Conservation (phyloP, 1,284 basidiomycete genomes). For the Tilletia indica region DNA sequence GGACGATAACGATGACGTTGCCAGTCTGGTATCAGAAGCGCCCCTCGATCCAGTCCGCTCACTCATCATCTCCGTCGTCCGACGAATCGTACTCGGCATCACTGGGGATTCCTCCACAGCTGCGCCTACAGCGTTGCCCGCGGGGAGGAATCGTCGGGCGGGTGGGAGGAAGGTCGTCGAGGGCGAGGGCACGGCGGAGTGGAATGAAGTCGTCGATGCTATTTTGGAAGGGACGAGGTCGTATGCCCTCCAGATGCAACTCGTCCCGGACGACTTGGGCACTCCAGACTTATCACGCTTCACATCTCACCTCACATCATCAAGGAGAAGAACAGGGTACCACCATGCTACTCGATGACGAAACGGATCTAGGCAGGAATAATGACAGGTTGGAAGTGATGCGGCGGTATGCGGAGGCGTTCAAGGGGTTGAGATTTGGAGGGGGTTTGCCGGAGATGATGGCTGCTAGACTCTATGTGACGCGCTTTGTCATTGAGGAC, state of each 20-base stretch:
- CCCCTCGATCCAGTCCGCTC: slow-evolving; percentile 35
- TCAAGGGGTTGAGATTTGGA: slow-evolving; percentile 28
- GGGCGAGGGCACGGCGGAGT: slow-evolving; percentile 36
- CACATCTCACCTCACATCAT: slow-evolving; percentile 28
- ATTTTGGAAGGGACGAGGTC: slow-evolving; percentile 43
- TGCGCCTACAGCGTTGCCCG: slow-evolving; percentile 16
- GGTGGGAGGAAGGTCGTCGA: neutral
- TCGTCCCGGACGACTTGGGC: neutral
- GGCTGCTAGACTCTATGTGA: slow-evolving; percentile 29
- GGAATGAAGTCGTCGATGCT: slow-evolving; percentile 33
- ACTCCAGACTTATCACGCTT: slow-evolving; percentile 17
- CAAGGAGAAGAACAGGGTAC: neutral
- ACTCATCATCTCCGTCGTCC: slow-evolving; percentile 36
- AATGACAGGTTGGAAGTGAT: slow-evolving; percentile 15
- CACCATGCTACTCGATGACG: too few relatives aligned
- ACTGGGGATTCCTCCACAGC: neutral
- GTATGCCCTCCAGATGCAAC: slow-evolving; percentile 35
- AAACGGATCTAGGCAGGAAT: too few relatives aligned
- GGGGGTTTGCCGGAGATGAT: slow-evolving; percentile 30
- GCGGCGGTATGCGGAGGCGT: slow-evolving; percentile 31
- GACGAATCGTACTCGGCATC: slow-evolving; percentile 27
- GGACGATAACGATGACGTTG: neutral
- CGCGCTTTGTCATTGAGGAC: slow-evolving; percentile 35
- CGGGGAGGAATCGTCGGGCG: neutral
- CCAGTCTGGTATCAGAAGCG: neutral